Evolutionary conservation across 768 basidiomycete species (phyloP), one percentile per base, ranked within the genome.

Genomic region (Cantharellus cinnabarinus): DNA sequence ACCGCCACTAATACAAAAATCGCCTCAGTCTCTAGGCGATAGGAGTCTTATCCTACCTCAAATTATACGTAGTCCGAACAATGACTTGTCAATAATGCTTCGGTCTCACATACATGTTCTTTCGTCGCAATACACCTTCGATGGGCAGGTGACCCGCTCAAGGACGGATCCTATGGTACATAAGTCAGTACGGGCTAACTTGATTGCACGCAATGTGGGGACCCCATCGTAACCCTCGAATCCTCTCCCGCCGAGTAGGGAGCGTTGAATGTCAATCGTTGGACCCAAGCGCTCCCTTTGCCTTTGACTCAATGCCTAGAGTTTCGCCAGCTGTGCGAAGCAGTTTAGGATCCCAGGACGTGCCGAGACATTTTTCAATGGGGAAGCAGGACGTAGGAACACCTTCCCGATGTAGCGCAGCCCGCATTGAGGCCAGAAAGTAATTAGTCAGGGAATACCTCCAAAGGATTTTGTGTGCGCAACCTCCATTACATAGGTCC

Each of bases 191-290:
- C 81, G 76, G 80, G 82, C 60, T 35, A 39, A 34, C 4, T 48
- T 57, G n/a, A 1, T 4, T 62, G 56, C 59, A 41, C 20, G 20
- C 20, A 58, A 52, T 60, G 59, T 54, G 39, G 50, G 53, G 37
- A 61, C 41, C 29, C 1, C n/a, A n/a, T n/a, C n/a, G n/a, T n/a
- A n/a, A 59, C 3, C 10, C 44, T 57, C n/a, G 34, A 50, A n/a
- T 39, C 3, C 34, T 59, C 38, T 44, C 3, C 68, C 68, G 10
- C 67, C 66, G 1, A 66, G 59, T 10, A 67, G 69, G 3, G 63
- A 65, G 37, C 88, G 77, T 68, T 88, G 87, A 56, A 86, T 87
- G 66, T 90, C 89, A 66, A 83, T 83, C 0, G 87, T 89, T 0
- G 87, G 88, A 0, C 81, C 88, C 68, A 7, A 81, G 80, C 5